Percentiles rank a stretch among this genome's conserved stretches.
Conservation (phyloP, 1,284 basidiomycete genomes). For the Apiotrichum laibachii region DNA sequence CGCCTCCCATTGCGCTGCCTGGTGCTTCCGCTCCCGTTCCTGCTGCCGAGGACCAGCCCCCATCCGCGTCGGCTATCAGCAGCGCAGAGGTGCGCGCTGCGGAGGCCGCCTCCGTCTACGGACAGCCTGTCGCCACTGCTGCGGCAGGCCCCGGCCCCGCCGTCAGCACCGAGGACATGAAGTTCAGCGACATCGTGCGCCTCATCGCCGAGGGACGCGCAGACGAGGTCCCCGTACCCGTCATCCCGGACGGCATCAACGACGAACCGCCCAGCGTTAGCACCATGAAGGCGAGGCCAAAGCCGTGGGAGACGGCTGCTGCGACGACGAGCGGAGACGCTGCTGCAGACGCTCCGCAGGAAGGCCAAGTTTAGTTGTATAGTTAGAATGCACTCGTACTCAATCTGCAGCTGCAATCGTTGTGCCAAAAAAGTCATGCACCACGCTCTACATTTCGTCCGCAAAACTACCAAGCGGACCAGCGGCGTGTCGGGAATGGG, state of each 20-base stretch:
- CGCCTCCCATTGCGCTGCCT: not conserved
- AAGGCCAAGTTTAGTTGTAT: not conserved
- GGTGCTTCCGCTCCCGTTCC: not conserved
- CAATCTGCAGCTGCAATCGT: not conserved
- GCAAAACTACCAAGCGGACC: not conserved
- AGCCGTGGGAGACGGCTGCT: conserved; percentile 26
- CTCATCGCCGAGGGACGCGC: conserved; percentile 39
- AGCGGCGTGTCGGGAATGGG: conserved; percentile 24
- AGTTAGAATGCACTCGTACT: not conserved
- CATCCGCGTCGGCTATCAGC: not conserved
- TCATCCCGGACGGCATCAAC: conserved; percentile 38
- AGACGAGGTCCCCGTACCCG: conserved; percentile 27
- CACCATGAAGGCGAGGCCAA: conserved; percentile 13
- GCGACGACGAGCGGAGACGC: not conserved
- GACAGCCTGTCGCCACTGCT: conserved; percentile 4
- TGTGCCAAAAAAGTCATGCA: not conserved
- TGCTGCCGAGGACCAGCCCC: not conserved
- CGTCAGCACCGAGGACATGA: conserved; percentile 6
- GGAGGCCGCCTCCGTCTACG: conserved; percentile 11
- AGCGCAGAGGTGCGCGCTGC: conserved; percentile 4
- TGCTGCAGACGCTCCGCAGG: not conserved
- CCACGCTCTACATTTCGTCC: conserved; percentile 8
- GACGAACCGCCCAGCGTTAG: conserved; percentile 18
- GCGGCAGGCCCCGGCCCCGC: not conserved
- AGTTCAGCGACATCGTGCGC: conserved; percentile 19